These are phyloP conservation scores for Stentor roeselii DNA, from an alignment of 73 alveolate species.

Conservation along the genomic window DNA sequence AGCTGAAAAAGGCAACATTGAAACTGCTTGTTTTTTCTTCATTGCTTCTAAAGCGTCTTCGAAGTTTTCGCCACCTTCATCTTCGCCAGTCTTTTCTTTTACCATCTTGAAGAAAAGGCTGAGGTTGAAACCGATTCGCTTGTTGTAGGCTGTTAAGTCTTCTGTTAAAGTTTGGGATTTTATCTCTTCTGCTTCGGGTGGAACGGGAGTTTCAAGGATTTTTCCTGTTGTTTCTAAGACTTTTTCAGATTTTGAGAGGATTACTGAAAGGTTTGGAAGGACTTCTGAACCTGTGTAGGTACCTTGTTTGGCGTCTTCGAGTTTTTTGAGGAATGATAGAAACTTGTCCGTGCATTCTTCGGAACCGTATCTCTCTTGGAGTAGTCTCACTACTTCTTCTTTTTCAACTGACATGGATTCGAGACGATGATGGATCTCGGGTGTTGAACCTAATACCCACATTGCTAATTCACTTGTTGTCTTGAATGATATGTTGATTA, in stretches of 20 bases:
- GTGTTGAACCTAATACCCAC: background rate
- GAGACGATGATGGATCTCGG: background rate
- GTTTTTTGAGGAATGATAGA: background rate
- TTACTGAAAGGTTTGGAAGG: background rate
- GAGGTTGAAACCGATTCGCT: background rate
- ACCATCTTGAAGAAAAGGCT: conserved; percentile 5
- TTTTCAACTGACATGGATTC: background rate
- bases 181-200: conserved; percentile 1
- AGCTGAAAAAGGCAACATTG: conserved; percentile 4
- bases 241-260: background rate
- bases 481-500: background rate
- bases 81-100: background rate
- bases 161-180: background rate
- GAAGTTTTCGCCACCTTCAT: background rate
- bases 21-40: background rate
- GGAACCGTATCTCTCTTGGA: background rate
- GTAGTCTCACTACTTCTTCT: background rate
- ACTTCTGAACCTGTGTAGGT: background rate
- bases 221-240: background rate
- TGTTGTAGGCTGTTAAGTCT: background rate
- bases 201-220: background rate
- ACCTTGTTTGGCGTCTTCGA: conserved; percentile 3
- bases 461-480: background rate
- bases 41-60: conserved; percentile 1
- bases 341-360: background rate